These are phyloP conservation scores for Diaporthe nobilis DNA, from an alignment of 2,329 filamentous ascomycete species.

Conservation along the genomic window DNA sequence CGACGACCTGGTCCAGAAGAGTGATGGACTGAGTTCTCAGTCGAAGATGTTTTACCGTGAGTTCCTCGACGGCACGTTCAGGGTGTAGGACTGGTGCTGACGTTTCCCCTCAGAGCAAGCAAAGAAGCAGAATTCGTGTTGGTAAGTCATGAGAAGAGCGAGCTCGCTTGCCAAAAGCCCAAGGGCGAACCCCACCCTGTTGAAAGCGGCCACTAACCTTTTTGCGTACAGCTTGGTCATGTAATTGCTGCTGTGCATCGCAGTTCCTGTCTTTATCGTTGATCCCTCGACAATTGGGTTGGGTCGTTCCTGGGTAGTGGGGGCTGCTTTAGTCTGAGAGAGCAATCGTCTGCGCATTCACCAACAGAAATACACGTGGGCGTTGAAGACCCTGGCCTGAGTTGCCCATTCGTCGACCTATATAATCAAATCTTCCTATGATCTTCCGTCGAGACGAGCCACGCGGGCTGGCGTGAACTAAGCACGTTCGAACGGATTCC, in stretches of 20 bases:
- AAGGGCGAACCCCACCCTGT: too few species aligned
- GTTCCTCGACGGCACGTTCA: slow-evolving; percentile 46
- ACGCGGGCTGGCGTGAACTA: background rate
- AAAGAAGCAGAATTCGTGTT: slow-evolving; percentile 87
- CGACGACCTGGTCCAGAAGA: slow-evolving; percentile 93
- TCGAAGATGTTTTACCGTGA: slow-evolving; percentile 98
- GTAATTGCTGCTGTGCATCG: slow-evolving; percentile 20
- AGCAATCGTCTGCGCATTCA: background rate
- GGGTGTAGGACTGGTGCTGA: slow-evolving; percentile 14
- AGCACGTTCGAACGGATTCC: background rate
- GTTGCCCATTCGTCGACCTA: slow-evolving; percentile 20
- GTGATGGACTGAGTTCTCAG: slow-evolving; percentile 88
- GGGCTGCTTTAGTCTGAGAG: background rate
- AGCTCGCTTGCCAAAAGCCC: background rate
- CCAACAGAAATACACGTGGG: slow-evolving; percentile 24
- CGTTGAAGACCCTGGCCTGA: slow-evolving; percentile 17
- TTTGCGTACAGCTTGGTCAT: slow-evolving; percentile 35
- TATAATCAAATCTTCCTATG: slow-evolving; percentile 29
- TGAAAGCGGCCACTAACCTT: background rate
- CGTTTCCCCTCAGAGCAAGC: slow-evolving; percentile 65
- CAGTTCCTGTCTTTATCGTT: slow-evolving; percentile 21
- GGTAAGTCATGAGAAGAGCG: slow-evolving; percentile 48
- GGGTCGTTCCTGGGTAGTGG: slow-evolving; percentile 17
- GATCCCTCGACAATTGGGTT: background rate
- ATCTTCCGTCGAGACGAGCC: background rate